phyloP scores from a whole-genome alignment of 345 rosid species.

The Dovyalis caffra region DNA sequence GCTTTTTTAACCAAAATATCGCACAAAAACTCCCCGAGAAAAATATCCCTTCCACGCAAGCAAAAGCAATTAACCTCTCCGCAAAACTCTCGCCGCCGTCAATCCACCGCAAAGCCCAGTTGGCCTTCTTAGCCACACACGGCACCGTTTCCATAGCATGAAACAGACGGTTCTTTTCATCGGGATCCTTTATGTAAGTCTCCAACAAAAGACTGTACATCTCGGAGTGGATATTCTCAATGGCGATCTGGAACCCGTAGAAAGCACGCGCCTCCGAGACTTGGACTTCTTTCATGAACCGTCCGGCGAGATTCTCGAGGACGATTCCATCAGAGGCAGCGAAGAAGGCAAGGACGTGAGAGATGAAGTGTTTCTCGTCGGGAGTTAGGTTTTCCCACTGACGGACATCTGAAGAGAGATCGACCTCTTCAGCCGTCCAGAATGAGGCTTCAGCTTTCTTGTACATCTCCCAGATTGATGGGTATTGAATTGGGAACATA shows the following conservation, averaged over 20 bases:
- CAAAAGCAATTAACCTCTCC: constrained; percentile 73
- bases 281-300: constrained; percentile 95
- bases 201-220: constrained; percentile 92
- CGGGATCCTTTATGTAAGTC: constrained; percentile 79
- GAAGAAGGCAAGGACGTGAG: constrained; percentile 92
- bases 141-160: constrained; percentile 77
- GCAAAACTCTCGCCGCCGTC: constrained; percentile 75
- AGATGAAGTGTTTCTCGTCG: constrained; percentile 80
- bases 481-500: constrained; percentile 92
- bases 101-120: constrained; percentile 84
- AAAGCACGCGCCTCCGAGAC: constrained; percentile 95
- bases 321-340: constrained; percentile 96
- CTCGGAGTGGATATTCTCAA: constrained; percentile 95
- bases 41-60: constrained; percentile 95
- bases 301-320: constrained; percentile 75
- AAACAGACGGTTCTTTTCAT: constrained; percentile 55
- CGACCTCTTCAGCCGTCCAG: constrained; percentile 99
- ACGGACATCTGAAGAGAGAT: constrained; percentile 68
- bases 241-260: constrained; percentile 95
- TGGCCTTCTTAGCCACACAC: constrained; percentile 69
- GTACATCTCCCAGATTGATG: constrained; percentile 96
- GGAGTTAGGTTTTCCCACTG: constrained; percentile 74
- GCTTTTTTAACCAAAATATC: constrained; percentile 89
- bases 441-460: constrained; percentile 97
- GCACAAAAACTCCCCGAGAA: constrained; percentile 94